These are phyloP conservation scores for Ogataea pini DNA, from an alignment of 805 yeast species.

Conservation along the genomic window DNA sequence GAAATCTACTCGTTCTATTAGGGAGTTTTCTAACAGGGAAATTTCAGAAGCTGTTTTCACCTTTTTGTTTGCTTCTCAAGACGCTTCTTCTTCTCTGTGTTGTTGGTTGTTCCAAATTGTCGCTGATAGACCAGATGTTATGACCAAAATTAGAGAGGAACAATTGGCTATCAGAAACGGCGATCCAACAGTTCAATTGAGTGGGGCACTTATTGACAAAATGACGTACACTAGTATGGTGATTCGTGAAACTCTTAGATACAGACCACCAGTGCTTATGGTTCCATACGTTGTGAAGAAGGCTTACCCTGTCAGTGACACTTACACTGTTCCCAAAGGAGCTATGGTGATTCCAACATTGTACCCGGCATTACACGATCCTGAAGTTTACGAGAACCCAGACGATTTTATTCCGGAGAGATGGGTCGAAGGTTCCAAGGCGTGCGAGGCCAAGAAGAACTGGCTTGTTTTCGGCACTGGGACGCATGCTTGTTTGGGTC, in stretches of 20 bases:
- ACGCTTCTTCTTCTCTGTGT: slow-evolving; percentile 94
- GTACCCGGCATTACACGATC: slow-evolving; percentile 96
- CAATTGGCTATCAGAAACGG: slow-evolving; percentile 81
- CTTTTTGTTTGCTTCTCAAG: slow-evolving; percentile 95
- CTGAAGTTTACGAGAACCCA: slow-evolving; percentile 93
- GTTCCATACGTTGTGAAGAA: slow-evolving; percentile 94
- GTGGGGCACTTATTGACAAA: slow-evolving; percentile 72
- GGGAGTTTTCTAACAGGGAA: slow-evolving; percentile 87
- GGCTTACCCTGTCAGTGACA: slow-evolving; percentile 76
- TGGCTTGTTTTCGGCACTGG: slow-evolving; percentile 98
- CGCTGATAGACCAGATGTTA: slow-evolving; percentile 93
- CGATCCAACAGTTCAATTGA: slow-evolving; percentile 62
- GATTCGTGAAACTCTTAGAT: slow-evolving; percentile 88
- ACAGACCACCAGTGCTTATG: slow-evolving; percentile 97
- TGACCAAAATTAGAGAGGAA: slow-evolving; percentile 84
- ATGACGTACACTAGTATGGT: slow-evolving; percentile 91
- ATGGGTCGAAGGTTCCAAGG: slow-evolving; percentile 81
- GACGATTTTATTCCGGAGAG: slow-evolving; percentile 95
- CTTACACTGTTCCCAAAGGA: slow-evolving; percentile 93
- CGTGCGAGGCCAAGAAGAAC: slow-evolving; percentile 76
- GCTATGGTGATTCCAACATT: slow-evolving; percentile 95
- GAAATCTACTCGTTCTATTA: slow-evolving; percentile 54
- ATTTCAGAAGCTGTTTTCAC: slow-evolving; percentile 97
- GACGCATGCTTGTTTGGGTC: slow-evolving; percentile 95
- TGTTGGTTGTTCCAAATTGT: slow-evolving; percentile 98